Conservation (phyloP, 345 rosid species). For the Gossypium turneri region DNA sequence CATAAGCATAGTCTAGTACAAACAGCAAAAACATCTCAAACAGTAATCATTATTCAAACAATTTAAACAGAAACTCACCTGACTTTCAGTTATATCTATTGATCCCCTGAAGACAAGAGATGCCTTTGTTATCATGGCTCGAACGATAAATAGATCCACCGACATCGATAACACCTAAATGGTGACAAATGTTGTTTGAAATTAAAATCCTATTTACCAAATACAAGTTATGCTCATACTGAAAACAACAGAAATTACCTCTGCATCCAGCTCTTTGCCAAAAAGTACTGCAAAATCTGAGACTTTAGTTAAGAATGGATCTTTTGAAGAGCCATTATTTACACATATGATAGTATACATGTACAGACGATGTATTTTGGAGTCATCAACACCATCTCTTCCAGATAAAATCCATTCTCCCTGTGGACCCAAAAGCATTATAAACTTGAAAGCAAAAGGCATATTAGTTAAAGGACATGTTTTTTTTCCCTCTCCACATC, state of each 20-base stretch:
- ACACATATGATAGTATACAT: conserved; percentile 72
- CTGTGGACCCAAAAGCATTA: conserved; percentile 36
- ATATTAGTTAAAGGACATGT: not conserved
- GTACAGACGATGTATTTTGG: conserved; percentile 56
- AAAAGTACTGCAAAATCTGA: conserved; percentile 86
- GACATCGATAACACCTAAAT: conserved; percentile 99
- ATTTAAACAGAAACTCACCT: conserved; percentile 44
- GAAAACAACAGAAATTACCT: conserved; percentile 44
- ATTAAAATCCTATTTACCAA: conserved; percentile 5
- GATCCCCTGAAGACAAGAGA: conserved; percentile 83
- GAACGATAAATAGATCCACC: conserved; percentile 99
- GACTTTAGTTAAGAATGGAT: conserved; percentile 80
- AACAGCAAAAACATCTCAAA: not conserved
- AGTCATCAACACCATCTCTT: conserved; percentile 45
- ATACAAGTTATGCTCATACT: not conserved
- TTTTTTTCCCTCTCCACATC: not conserved
- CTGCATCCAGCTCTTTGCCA: conserved; percentile 99
- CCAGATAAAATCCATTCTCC: conserved; percentile 97
- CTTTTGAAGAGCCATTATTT: conserved; percentile 69
- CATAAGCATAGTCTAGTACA: not conserved
- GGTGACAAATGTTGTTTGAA: conserved; percentile 12
- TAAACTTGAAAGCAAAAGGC: not conserved
- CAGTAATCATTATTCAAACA: conserved; percentile 3
- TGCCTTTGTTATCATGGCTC: conserved; percentile 95
- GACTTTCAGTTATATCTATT: conserved; percentile 63